Percentiles rank a stretch among this genome's conserved stretches.
These are phyloP conservation scores for Salix udensis DNA, from an alignment of 345 rosid genomes.

Conservation along the genomic window DNA sequence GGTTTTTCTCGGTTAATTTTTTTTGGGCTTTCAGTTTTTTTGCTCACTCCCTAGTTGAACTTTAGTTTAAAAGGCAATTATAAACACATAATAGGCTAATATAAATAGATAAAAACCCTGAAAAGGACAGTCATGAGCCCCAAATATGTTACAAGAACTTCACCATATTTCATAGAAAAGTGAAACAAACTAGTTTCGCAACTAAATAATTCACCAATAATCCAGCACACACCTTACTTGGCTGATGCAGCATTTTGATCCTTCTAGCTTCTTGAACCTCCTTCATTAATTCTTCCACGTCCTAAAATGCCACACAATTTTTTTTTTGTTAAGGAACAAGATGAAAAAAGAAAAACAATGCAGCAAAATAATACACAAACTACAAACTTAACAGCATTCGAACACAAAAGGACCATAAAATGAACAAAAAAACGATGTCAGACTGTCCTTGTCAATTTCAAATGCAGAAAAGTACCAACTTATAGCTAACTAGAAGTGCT, in stretches of 20 bases:
- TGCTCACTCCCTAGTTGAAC: too few species aligned
- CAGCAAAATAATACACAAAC: constrained; percentile 8
- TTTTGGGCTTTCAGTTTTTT: too few species aligned
- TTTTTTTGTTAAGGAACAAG: not conserved
- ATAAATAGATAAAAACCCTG: not conserved
- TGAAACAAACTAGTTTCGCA: not conserved
- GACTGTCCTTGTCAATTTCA: not conserved
- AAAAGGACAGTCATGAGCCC: not conserved
- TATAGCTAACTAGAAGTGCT: not conserved
- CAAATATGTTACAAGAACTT: constrained; percentile 1
- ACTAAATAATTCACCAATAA: constrained; percentile 9
- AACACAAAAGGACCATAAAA: not conserved
- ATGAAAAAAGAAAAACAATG: not conserved
- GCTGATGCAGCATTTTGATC: constrained; percentile 97
- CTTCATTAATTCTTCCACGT: constrained; percentile 82
- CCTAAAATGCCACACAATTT: constrained; percentile 46
- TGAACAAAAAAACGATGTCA: not conserved
- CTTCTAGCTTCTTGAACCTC: constrained; percentile 99
- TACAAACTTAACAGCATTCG: constrained; percentile 6
- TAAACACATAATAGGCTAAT: not conserved
- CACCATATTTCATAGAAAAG: not conserved
- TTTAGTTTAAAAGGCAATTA: not conserved
- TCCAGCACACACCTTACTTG: constrained; percentile 72
- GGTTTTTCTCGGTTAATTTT: too few species aligned
- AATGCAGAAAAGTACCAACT: not conserved